These are phyloP conservation scores for Chamaenerion angustifolium DNA, from an alignment of 345 rosid genomes.

Conservation along the genomic window DNA sequence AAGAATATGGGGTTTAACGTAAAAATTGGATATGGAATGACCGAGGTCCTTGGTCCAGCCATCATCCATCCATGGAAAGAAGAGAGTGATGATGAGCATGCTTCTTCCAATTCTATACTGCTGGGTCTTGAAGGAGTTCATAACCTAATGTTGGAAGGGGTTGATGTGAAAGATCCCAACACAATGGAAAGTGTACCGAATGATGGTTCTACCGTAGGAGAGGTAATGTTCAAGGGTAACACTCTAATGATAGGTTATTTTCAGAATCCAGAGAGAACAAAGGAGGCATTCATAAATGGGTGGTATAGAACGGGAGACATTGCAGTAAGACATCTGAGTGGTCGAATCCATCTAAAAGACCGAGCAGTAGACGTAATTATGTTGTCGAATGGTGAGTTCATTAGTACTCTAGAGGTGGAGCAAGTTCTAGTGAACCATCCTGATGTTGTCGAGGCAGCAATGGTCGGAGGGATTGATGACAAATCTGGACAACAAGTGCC, in stretches of 20 bases:
- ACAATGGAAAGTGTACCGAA: slow-evolving; percentile 32
- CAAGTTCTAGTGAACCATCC: slow-evolving; percentile 25
- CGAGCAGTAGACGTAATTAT: slow-evolving; percentile 28
- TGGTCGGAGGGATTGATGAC: slow-evolving; percentile 24
- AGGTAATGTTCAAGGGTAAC: slow-evolving; percentile 39
- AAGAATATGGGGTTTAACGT: slow-evolving; percentile 31
- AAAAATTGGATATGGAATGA: slow-evolving; percentile 41
- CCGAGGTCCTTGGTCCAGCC: slow-evolving; percentile 39
- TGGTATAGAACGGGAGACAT: slow-evolving; percentile 59
- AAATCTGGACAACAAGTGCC: slow-evolving; percentile 15
- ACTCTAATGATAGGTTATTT: slow-evolving; percentile 49
- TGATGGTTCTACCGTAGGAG: slow-evolving; percentile 51
- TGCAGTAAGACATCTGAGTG: slow-evolving; percentile 33
- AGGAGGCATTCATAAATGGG: slow-evolving; percentile 35
- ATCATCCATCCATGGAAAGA: slow-evolving; percentile 22
- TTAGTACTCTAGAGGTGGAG: slow-evolving; percentile 43
- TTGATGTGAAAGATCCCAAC: slow-evolving; percentile 41
- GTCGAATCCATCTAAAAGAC: slow-evolving; percentile 45
- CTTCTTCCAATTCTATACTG: not conserved
- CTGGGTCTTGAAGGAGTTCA: slow-evolving; percentile 16
- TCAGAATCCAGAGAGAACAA: slow-evolving; percentile 26
- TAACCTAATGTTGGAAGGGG: slow-evolving; percentile 20
- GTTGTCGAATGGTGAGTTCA: slow-evolving; percentile 6
- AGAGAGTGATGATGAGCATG: not conserved
- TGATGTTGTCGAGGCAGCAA: slow-evolving; percentile 26